Evolutionary conservation across 202 grass and related monocot species (phyloP), one percentile per base, ranked within the genome.

Genomic region (Eragrostis tef): DNA sequence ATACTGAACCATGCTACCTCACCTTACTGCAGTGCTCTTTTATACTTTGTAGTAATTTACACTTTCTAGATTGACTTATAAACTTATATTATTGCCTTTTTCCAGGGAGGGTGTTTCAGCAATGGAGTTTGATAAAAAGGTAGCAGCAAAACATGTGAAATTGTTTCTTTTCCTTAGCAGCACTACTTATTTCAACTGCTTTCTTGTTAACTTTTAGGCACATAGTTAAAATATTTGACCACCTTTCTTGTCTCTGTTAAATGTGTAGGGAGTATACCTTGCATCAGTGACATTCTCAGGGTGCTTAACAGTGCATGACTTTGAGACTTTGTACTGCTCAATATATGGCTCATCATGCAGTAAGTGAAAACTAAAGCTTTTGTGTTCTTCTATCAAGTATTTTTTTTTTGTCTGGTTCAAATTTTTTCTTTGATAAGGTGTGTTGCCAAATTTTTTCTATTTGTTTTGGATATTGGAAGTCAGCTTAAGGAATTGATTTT

Each of bases 281-380:
- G 92, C 95, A 64, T 94, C 92, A 65, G 92, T 94, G 65, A 94
- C 95, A 86, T 74, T 82, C 78, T 89, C 92, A 52, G 95, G 95
- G 25, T 98, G 95, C 89, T 77, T 98, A 71, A 94, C 95, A 31
- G 92, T 98, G 80, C 88, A 98, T 68, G 95, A 98, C 72, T 98
- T 98, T 75, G 95, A 94, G 83, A 91, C 87, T 11, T 86, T 98
- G 42, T 98, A 98, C 75, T 93, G 92, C 77, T 82, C 85, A 71
- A 69, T 78, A 54, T 86, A 91, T 75, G 88, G 85, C 71, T 82
- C 87, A 79, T 85, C 79, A 60, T 69, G 57, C 42, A 54, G 90
- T 94, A 94, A 89, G 85, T 86, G 87, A 84, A 86, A 83, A 47
- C 24, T 68, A 27, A 64, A 71, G 85, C 72, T 16, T 42, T 44